A percentile compares a stretch with the other conserved stretches of the same genome.
These are phyloP conservation scores for Aspergillus niger DNA, from an alignment of 2,329 filamentous ascomycete genomes.

Conservation along the genomic window DNA sequence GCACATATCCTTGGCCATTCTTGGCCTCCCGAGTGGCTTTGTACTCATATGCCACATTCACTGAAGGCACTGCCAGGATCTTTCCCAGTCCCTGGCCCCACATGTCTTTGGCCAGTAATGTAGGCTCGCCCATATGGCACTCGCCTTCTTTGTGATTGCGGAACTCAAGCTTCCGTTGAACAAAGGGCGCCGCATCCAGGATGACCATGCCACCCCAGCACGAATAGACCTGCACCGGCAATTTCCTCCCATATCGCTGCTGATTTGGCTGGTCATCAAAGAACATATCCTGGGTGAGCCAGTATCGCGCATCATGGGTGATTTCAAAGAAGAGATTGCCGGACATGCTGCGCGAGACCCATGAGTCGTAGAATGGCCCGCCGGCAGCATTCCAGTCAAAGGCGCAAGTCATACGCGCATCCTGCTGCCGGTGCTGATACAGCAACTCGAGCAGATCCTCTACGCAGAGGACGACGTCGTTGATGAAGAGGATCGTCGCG, in stretches of 20 bases:
- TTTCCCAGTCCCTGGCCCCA: not conserved
- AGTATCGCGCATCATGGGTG: not conserved
- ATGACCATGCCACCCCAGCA: constrained; percentile 5
- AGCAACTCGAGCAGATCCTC: constrained; percentile 1
- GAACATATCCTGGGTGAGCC: constrained; percentile 2
- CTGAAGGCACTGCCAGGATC: not conserved
- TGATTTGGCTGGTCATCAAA: not conserved
- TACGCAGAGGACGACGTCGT: constrained; percentile 1
- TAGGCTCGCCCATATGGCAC: constrained; percentile 2
- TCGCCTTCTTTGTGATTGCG: not conserved
- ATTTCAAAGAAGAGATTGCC: constrained; percentile 4
- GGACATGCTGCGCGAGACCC: not conserved
- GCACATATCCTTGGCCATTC: not conserved
- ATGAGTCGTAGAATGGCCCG: constrained; percentile 1
- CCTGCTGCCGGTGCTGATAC: not conserved
- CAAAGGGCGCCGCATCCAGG: not conserved
- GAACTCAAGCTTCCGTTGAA: not conserved
- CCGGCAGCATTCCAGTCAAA: constrained; percentile 4
- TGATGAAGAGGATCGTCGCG: not conserved
- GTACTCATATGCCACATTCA: constrained; percentile 4
- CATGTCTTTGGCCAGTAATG: not conserved
- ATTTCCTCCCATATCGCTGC: not conserved
- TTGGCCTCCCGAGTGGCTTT: not conserved
- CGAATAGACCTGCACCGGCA: not conserved
- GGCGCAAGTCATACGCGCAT: constrained; percentile 1